Base-by-base conservation (phyloP, 768 basidiomycete genomes). In the Podaxis pistillaris region DNA sequence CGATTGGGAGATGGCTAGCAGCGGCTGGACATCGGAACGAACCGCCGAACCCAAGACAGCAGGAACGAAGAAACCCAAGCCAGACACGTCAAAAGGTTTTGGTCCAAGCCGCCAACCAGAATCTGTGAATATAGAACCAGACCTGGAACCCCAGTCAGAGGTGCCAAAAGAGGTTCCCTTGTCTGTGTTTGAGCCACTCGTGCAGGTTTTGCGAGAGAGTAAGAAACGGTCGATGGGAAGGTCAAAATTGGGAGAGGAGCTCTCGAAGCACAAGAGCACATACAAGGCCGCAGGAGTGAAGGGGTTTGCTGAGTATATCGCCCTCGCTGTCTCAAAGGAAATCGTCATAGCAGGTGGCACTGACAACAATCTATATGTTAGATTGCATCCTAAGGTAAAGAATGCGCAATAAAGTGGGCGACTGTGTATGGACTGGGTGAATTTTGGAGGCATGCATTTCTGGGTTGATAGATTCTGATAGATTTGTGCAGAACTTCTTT, bases 291-390 rank as follows among this genome's bases (percentile, higher is more conserved):
- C 62, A 36, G 62, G 62, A 17, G 62, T 63, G 28, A 59, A 41
- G 19, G 54, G 53, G 4, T 66, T 66, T 41, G 58, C 40, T 15
- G 57, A 60, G 19, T 66, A 56, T 33, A 56, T 66, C 19, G 58
- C 49, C 3, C 50, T 63, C 36, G 65, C 65, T 13, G 58, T 40
- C 13, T 53, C 54, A 33, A 19, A 46, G 1, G 58, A 63, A 17
- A 26, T 66, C n/a, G 41, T 66, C 38, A 19, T n/a, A 19, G 5
- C 50, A 8, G 11, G 9, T 19, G 59, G 59, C 8, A 28, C 13
- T 41, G 59, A 41, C 26, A 52, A 41, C 8, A 36, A 41, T 12
- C 59, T 51, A 17, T 30, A 44, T 15, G 50, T 60, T 3, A 44
- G 50, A 33, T 30, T 58, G 46, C 44, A 46, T n/a, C 44, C 44